Evolutionary conservation across 495 filamentous ascomycete species (phyloP).

Genomic region (Aspergillus ellipticus): DNA sequence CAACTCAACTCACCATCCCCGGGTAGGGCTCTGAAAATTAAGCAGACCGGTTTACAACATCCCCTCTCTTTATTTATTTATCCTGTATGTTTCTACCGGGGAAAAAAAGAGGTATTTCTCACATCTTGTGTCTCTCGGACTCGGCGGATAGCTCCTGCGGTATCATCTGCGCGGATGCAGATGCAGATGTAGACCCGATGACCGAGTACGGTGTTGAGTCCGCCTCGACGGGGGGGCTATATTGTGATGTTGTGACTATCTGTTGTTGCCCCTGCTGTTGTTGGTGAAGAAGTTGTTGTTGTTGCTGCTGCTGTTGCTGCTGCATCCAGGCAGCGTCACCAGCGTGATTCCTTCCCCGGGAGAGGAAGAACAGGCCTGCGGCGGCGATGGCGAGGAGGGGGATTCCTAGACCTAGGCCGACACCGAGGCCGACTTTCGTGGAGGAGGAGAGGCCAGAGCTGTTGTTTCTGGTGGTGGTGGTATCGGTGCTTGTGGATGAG

Average conservation of each 20-base stretch:
- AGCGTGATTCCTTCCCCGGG: not conserved
- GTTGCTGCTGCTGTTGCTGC: not conserved
- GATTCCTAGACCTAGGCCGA: conserved; percentile 12
- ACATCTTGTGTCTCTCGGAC: too few species aligned
- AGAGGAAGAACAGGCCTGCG: conserved; percentile 5
- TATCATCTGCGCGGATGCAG: too few species aligned
- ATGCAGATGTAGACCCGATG: too few species aligned
- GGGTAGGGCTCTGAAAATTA: too few species aligned
- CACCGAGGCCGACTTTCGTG: conserved; percentile 11
- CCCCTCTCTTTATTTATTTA: too few species aligned
- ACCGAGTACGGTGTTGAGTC: not conserved
- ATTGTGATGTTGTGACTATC: not conserved
- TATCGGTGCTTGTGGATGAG: not conserved
- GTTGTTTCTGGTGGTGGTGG: not conserved
- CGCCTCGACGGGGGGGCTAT: not conserved
- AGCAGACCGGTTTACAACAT: too few species aligned
- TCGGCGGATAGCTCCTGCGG: too few species aligned
- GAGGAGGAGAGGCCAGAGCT: conserved; percentile 7
- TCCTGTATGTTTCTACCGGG: too few species aligned
- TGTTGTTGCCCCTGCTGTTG: too few species aligned
- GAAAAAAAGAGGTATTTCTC: too few species aligned
- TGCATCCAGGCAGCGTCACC: not conserved
- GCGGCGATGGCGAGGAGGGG: conserved; percentile 7
- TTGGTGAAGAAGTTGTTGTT: not conserved
- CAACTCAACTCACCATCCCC: too few species aligned